Evolutionary conservation across 2,329 filamentous ascomycete species (phyloP).

Genomic region (Alternaria rosae): DNA sequence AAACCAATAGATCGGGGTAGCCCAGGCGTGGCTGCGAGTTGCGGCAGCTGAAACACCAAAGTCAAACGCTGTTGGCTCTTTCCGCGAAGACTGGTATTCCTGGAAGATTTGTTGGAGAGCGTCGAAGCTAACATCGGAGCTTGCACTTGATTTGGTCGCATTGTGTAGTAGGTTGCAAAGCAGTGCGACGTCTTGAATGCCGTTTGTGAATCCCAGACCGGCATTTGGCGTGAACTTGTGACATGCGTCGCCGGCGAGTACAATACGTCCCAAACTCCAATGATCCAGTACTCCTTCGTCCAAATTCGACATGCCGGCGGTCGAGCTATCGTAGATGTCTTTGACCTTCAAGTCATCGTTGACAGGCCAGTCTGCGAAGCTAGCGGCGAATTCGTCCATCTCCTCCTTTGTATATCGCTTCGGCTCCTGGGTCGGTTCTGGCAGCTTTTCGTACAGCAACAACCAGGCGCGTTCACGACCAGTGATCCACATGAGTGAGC

Average conservation of each 20-base stretch:
- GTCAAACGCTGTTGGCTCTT: neutral
- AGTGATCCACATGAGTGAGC: neutral
- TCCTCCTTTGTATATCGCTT: neutral
- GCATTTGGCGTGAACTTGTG: constrained; percentile 8
- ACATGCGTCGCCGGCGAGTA: constrained; percentile 2
- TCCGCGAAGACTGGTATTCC: neutral
- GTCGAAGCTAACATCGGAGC: neutral
- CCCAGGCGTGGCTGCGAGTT: neutral
- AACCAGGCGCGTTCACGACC: constrained; percentile 4
- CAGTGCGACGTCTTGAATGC: neutral
- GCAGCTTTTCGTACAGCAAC: neutral
- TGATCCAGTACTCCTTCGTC: constrained; percentile 3
- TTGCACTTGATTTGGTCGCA: neutral
- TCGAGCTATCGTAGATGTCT: constrained; percentile 1
- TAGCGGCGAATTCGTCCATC: neutral
- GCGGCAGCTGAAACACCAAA: neutral
- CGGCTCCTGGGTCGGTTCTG: neutral
- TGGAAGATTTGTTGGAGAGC: neutral
- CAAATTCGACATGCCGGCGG: neutral
- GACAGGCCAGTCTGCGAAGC: constrained; percentile 5
- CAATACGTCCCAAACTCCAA: neutral
- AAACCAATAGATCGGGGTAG: neutral
- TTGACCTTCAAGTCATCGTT: neutral
- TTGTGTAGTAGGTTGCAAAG: constrained; percentile 1
- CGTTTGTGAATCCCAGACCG: neutral